These are phyloP conservation scores for Penicillium glabrum DNA, from an alignment of 2,329 filamentous ascomycete genomes.

Conservation along the genomic window DNA sequence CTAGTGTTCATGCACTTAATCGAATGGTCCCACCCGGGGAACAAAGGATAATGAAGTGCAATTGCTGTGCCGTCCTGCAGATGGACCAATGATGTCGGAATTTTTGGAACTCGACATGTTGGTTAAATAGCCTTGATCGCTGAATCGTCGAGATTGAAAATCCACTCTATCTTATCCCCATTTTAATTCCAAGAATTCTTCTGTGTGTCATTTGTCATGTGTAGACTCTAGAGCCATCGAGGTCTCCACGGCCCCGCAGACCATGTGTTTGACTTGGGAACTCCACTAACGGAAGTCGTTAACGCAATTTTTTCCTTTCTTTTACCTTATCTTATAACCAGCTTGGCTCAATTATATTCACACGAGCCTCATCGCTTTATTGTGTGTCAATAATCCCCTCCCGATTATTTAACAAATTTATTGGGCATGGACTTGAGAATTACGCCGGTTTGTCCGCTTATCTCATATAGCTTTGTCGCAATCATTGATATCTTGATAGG, in stretches of 20 bases:
- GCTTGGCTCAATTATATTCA: not conserved
- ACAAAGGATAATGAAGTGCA: not conserved
- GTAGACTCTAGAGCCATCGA: not conserved
- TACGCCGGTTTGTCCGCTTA: not conserved
- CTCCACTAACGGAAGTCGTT: not conserved
- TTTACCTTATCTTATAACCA: not conserved
- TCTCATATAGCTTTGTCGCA: not conserved
- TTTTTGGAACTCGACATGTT: not conserved
- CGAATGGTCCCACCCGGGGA: not conserved
- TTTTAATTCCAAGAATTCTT: not conserved
- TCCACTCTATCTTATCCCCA: not conserved
- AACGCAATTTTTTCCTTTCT: not conserved
- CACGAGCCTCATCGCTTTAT: not conserved
- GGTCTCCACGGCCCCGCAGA: not conserved
- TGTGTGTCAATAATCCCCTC: not conserved
- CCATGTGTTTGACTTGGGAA: not conserved
- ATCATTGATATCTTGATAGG: not conserved
- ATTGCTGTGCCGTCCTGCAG: not conserved
- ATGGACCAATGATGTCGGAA: not conserved
- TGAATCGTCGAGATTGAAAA: not conserved
- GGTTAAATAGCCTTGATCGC: not conserved
- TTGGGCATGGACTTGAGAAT: not conserved
- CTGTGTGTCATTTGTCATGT: not conserved
- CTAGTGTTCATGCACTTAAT: not conserved
- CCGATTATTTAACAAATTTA: not conserved